Percentiles rank a stretch among this genome's conserved stretches.
phyloP scores from a whole-genome alignment of 2,329 filamentous ascomycete species.

The Xylariaceae sp. region DNA sequence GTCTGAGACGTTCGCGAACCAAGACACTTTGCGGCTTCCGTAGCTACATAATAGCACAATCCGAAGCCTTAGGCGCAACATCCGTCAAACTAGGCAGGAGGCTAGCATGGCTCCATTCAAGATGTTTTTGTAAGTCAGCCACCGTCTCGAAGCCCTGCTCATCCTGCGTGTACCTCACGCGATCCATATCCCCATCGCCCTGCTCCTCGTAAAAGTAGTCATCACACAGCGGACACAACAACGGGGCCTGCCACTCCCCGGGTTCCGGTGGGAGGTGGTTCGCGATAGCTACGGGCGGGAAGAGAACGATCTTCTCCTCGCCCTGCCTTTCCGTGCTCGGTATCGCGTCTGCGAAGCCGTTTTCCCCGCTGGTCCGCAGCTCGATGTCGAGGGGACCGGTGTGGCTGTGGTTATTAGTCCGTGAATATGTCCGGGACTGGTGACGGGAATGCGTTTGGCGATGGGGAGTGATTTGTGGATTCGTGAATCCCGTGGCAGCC shows the following conservation, averaged over 20 bases:
- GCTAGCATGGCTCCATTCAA: constrained; percentile 52
- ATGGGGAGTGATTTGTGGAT: constrained; percentile 1
- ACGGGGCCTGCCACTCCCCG: constrained; percentile 49
- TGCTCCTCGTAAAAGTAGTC: constrained; percentile 46
- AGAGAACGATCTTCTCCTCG: constrained; percentile 49
- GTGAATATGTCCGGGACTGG: background rate
- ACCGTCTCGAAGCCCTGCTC: constrained; percentile 48
- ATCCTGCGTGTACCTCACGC: constrained; percentile 43
- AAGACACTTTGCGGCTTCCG: constrained; percentile 1
- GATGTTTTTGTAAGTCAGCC: constrained; percentile 47
- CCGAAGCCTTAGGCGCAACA: constrained; percentile 32
- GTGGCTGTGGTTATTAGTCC: background rate
- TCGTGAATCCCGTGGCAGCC: constrained; percentile 45
- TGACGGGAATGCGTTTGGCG: background rate
- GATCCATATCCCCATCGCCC: constrained; percentile 49
- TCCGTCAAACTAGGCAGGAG: constrained; percentile 24
- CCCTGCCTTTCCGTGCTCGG: constrained; percentile 29
- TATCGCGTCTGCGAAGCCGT: constrained; percentile 1
- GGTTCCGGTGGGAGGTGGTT: constrained; percentile 50
- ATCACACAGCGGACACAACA: constrained; percentile 56
- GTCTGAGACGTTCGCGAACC: background rate
- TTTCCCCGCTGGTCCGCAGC: background rate
- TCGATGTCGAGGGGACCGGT: background rate
- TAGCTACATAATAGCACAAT: constrained; percentile 45
- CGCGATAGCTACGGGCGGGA: constrained; percentile 54